Evolutionary conservation across 192 early-diverging fungal species (phyloP).

Genomic region (Coemansia sp.): DNA sequence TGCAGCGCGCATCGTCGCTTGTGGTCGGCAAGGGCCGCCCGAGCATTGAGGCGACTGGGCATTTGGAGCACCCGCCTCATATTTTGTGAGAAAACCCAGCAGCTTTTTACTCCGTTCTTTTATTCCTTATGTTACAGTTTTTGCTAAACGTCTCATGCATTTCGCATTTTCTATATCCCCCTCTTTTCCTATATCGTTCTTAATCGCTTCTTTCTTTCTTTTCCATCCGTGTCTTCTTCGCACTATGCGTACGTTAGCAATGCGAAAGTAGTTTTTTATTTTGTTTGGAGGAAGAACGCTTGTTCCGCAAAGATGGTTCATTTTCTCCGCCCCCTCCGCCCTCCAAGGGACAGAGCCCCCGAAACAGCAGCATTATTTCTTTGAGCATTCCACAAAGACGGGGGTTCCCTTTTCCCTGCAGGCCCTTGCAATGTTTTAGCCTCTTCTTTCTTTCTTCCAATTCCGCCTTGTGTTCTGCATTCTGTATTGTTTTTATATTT

Average conservation of each 20-base stretch:
- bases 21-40: constrained; percentile 5
- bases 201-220: constrained; percentile 5
- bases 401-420: too few species aligned
- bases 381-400: too few species aligned
- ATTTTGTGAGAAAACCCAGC: not conserved
- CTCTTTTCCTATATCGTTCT: constrained; percentile 5
- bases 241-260: not conserved
- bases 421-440: too few species aligned
- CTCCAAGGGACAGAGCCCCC: too few species aligned
- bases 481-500: not conserved
- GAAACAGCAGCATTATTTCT: too few species aligned
- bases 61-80: constrained; percentile 4
- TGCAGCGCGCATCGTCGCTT: constrained; percentile 44
- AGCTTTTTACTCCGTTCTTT: not conserved
- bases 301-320: too few species aligned
- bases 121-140: not conserved
- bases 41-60: constrained; percentile 19
- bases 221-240: not conserved
- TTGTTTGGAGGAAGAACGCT: too few species aligned
- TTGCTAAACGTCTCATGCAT: not conserved
- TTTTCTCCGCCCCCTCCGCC: too few species aligned
- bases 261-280: too few species aligned
- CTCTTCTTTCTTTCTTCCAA: too few species aligned
- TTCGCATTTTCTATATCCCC: not conserved
- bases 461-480: too few species aligned